phyloP scores from a whole-genome alignment of 176 grass and related monocot genomes.

The Metroxylon sagu region DNA sequence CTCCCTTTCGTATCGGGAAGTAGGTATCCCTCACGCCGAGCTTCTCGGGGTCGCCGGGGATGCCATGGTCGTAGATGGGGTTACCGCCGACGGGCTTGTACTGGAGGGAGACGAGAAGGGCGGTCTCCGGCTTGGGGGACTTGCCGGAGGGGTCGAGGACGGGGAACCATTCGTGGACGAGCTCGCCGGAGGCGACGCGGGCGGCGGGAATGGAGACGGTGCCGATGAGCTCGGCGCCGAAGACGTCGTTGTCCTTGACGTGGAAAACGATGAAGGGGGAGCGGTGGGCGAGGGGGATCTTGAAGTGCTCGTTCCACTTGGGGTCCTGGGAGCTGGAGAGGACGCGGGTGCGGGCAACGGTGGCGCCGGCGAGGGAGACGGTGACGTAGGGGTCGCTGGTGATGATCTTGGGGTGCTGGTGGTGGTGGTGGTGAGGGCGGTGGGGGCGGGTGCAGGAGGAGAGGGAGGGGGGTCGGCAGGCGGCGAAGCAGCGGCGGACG shows the following conservation, averaged over 20 bases:
- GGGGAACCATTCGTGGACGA: conserved; percentile 52
- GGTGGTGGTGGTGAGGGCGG: neutral
- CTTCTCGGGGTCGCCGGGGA: conserved; percentile 54
- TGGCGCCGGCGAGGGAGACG: conserved; percentile 51
- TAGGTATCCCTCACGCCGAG: conserved; percentile 62
- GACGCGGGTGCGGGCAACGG: conserved; percentile 78
- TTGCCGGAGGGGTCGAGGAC: conserved; percentile 40
- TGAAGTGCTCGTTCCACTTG: conserved; percentile 62
- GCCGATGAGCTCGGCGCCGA: conserved; percentile 87
- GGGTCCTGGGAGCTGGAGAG: conserved; percentile 70
- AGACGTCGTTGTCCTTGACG: conserved; percentile 86
- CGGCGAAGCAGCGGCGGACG: conserved; percentile 46
- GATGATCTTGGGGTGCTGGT: conserved; percentile 47
- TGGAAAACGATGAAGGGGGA: conserved; percentile 51
- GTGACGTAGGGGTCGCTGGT: conserved; percentile 98
- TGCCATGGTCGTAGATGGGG: conserved; percentile 45
- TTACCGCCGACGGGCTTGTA: conserved; percentile 38
- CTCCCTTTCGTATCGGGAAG: conserved; percentile 68
- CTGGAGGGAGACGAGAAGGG: conserved; percentile 35
- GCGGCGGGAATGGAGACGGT: conserved; percentile 41
- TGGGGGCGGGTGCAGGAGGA: conserved; percentile 18
- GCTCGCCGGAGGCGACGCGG: conserved; percentile 4
- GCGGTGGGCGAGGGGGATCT: conserved; percentile 67
- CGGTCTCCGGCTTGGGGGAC: conserved; percentile 51
- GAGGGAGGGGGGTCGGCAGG: conserved; percentile 32